A percentile compares a stretch with the other conserved stretches of the same genome.
These are phyloP conservation scores for Triticum dicoccoides DNA, from an alignment of 176 grass and related monocot species.

Conservation along the genomic window DNA sequence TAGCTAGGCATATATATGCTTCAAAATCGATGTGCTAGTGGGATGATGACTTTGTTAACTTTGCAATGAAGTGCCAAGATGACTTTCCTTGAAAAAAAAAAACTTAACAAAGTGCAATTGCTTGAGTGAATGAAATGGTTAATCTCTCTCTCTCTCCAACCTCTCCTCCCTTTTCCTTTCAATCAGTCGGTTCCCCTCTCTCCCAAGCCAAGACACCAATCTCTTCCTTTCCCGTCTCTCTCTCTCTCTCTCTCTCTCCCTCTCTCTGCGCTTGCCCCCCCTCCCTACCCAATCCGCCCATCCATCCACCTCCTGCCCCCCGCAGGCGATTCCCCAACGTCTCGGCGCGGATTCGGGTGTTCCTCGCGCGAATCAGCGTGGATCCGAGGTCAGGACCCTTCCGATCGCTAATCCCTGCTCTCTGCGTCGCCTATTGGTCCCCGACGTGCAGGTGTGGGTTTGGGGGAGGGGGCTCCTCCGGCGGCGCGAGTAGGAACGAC, in stretches of 20 bases:
- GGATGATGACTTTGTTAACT: too few species aligned
- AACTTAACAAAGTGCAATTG: too few species aligned
- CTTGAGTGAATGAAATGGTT: background rate
- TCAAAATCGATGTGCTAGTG: too few species aligned
- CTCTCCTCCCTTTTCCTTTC: background rate
- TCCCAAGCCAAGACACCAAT: constrained; percentile 16
- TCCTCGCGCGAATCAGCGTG: constrained; percentile 8
- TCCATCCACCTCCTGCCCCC: background rate
- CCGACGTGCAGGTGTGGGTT: background rate
- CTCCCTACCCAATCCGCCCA: background rate
- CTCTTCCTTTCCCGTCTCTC: constrained; percentile 7
- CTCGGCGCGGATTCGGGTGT: background rate
- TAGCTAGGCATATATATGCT: too few species aligned
- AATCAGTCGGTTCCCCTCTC: background rate
- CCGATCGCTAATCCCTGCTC: constrained; percentile 21
- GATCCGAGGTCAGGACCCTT: constrained; percentile 29
- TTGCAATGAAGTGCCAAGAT: too few species aligned
- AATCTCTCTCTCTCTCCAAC: background rate
- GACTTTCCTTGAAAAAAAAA: too few species aligned
- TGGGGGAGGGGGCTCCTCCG: background rate
- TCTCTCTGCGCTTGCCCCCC: background rate
- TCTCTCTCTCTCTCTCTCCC: background rate
- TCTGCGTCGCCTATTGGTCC: background rate
- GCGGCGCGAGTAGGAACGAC: background rate
- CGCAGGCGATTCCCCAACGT: background rate